These are phyloP conservation scores for Penicillium waksmanii DNA, from an alignment of 495 filamentous ascomycete genomes.

Conservation along the genomic window DNA sequence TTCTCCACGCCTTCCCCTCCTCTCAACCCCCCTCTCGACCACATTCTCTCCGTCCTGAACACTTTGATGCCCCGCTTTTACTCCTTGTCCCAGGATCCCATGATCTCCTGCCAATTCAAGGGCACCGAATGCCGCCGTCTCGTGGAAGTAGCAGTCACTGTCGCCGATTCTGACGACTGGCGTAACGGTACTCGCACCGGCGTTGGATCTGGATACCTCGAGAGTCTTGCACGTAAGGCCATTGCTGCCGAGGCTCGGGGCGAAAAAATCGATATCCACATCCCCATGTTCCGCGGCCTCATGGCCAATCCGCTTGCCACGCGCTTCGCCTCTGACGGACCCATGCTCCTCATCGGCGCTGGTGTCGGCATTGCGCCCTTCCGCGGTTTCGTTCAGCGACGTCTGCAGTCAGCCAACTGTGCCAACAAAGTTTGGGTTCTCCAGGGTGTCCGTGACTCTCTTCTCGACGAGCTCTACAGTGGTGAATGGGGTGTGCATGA, in stretches of 20 bases:
- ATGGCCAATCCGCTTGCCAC: constrained; percentile 95
- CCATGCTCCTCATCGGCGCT: constrained; percentile 96
- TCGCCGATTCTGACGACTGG: constrained; percentile 88
- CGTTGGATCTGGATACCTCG: constrained; percentile 82
- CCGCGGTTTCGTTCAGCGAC: constrained; percentile 93
- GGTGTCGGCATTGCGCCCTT: constrained; percentile 97
- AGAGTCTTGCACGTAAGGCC: constrained; percentile 72
- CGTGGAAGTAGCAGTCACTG: constrained; percentile 91
- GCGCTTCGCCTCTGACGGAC: constrained; percentile 87
- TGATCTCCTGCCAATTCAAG: constrained; percentile 71
- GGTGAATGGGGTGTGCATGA: constrained; percentile 97
- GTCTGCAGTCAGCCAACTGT: constrained; percentile 93
- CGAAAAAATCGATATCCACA: constrained; percentile 60
- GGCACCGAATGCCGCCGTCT: constrained; percentile 75
- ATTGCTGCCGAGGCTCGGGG: constrained; percentile 63
- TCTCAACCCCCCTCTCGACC: constrained; percentile 79
- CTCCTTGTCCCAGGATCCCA: constrained; percentile 94
- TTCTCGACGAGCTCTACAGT: constrained; percentile 92
- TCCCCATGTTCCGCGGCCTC: constrained; percentile 98
- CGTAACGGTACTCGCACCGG: constrained; percentile 67
- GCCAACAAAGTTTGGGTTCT: constrained; percentile 99
- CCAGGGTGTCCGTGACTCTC: constrained; percentile 90
- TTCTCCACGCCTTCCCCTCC: constrained; percentile 90
- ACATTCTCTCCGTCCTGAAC: constrained; percentile 78
- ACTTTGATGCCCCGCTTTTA: constrained; percentile 97